Evolutionary conservation across 2,329 filamentous ascomycete species (phyloP).

Genomic region (Sporothrix variecibatus): DNA sequence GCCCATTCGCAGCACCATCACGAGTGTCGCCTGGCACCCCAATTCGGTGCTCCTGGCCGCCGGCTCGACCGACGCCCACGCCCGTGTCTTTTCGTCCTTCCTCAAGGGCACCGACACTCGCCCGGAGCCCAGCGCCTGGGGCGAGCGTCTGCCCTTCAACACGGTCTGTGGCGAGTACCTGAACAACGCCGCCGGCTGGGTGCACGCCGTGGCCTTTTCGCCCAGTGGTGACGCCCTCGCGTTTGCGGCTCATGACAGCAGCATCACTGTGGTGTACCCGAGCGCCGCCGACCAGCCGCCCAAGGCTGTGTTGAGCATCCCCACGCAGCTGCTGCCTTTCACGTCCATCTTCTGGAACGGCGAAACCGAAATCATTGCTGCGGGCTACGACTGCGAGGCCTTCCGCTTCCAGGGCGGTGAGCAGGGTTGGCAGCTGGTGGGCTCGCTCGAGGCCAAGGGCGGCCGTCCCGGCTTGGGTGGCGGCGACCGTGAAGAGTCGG

Average conservation of each 20-base stretch:
- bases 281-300: conserved; percentile 88
- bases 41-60: conserved; percentile 94
- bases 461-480: conserved; percentile 59
- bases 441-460: conserved; percentile 76
- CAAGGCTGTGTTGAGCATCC: conserved; percentile 83
- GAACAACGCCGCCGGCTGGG: conserved; percentile 96
- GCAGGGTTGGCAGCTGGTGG: conserved; percentile 79
- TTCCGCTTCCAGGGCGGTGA: conserved; percentile 83
- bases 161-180: conserved; percentile 96
- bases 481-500: conserved; percentile 80
- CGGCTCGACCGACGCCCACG: conserved; percentile 96
- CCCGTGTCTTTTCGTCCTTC: conserved; percentile 90
- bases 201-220: conserved; percentile 90
- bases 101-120: conserved; percentile 91
- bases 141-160: conserved; percentile 94
- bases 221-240: conserved; percentile 91
- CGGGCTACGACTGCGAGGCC: conserved; percentile 86
- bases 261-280: conserved; percentile 94
- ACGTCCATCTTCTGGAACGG: conserved; percentile 90
- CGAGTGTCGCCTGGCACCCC: conserved; percentile 92
- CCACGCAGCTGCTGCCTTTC: conserved; percentile 88
- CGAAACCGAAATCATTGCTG: conserved; percentile 91
- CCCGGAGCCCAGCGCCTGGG: conserved; percentile 87
- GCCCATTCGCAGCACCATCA: conserved; percentile 96
- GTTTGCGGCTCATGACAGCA: conserved; percentile 93